Base-by-base conservation (phyloP, 495 filamentous ascomycete genomes). In the Aspergillus sclerotiicarbonarius region DNA sequence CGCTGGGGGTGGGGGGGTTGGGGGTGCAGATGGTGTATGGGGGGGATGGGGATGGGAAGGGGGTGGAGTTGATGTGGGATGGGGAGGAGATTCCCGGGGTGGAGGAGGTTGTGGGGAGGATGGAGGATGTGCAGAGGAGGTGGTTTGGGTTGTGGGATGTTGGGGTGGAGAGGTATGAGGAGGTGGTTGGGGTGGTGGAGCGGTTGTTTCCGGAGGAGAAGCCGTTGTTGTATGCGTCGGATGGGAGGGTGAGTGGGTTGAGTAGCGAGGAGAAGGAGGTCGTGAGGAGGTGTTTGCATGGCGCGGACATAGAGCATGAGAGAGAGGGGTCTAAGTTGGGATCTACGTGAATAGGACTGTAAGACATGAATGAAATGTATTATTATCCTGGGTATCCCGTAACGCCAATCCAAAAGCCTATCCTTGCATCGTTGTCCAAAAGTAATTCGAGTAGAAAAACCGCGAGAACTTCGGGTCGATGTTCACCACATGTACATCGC, bases 371-470 rank as follows among this genome's bases (percentile, higher is more conserved):
- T 12, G 15, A 31, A 13, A 37, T 37, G 8, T 15, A 37, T 15
- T 37, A 37, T 10, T 4, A 60, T 57, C 44, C 57, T n/a, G 29
- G 50, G 32, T 20, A 19, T 18, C 20, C 16, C 53, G 31, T 41
- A 25, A 25, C 25, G 25, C 25, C 43, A 19, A 18, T 21, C 37
- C 43, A 48, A 6, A 35, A 53, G 2, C 53, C 59, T 63, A 71
- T 18, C 71, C 69, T 73, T 80, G 91, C 71, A 96, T 80, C n/a
- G 81, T 90, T 65, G 88, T 83, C 94, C 94, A 98, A 65, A 98
- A 93, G 64, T 96, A 96, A 64, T 96, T 94, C 21, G 92, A 88
- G 68, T 98, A 97, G 69, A 95, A 98, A 73, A 87, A 91, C 54
- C 85, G 82, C 54, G 90, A 92, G 66, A 96, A 91, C 72, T 92